Evolutionary conservation across 2,329 filamentous ascomycete genomes (phyloP).

Genomic region (Ampelomyces quisqualis): DNA sequence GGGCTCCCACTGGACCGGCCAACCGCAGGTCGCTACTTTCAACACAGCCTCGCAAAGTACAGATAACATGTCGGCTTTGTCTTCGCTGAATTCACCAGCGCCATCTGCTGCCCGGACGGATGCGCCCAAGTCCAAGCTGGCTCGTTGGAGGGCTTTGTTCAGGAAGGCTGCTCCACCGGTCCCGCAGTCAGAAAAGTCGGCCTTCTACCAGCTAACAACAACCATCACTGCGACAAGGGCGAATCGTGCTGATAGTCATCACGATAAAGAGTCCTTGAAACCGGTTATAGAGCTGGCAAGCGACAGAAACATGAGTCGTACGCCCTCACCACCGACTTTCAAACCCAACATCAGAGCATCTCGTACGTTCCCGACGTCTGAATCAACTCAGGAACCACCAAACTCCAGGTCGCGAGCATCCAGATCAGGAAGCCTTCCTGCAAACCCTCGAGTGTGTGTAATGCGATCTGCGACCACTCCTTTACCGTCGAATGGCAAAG

Average conservation of each 20-base stretch:
- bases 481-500: conserved; percentile 15
- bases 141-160: conserved; percentile 45
- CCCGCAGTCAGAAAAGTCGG: conserved; percentile 23
- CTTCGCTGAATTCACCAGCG: conserved; percentile 10
- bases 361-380: conserved; percentile 23
- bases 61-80: conserved; percentile 14
- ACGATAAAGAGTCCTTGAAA: conserved; percentile 31
- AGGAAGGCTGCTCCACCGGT: conserved; percentile 31
- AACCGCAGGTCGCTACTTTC: conserved; percentile 20
- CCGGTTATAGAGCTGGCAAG: conserved; percentile 14
- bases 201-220: conserved; percentile 41
- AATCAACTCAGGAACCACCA: conserved; percentile 10
- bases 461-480: conserved; percentile 21
- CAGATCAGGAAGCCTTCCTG: conserved; percentile 19
- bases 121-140: conserved; percentile 38
- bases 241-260: conserved; percentile 35
- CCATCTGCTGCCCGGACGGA: conserved; percentile 15
- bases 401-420: conserved; percentile 20
- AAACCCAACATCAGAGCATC: conserved; percentile 35
- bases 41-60: conserved; percentile 5
- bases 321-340: conserved; percentile 30
- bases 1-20: conserved; percentile 31
- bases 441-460: conserved; percentile 14
- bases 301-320: conserved; percentile 19
- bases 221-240: conserved; percentile 17